Base-by-base conservation (phyloP, 2,329 filamentous ascomycete genomes). In the Colletotrichum eleusines region DNA sequence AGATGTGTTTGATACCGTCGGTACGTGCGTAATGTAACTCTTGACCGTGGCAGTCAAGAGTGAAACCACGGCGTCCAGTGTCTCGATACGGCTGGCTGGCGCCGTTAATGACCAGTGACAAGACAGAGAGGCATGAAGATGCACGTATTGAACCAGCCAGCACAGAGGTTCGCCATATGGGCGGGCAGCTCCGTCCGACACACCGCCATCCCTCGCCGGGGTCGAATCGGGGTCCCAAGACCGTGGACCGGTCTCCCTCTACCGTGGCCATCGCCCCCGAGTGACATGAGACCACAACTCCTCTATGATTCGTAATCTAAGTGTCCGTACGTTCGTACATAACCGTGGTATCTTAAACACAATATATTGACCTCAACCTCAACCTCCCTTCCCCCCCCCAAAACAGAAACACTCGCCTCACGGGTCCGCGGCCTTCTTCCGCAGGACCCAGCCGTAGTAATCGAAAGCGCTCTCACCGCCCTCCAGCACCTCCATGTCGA, bases 361-460 rank as follows among this genome's bases (percentile, higher is more conserved):
- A 8, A 50, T 14, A 23, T 11, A 6, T 20, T 51, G 7, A 16
- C 14, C 12, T 28, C 3, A 6, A 26, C 14, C 18, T 20, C n/a
- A 16, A 20, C 16, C 23, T 4, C 16, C 18, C 16, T 7, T 11
- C 1, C 7, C 18, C 9, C 28, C 1, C n/a, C n/a, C n/a, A n/a
- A n/a, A n/a, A n/a, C 8, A 0, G 12, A 0, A 2, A 23, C 3
- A 8, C 31, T 8, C 38, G 11, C 28, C 6, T 58, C 33, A 66
- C 28, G 48, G 12, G n/a, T 50, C 31, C 2, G 42, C 40, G 5
- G 14, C 7, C 26, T 35, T 55, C 26, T 83, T 84, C 62, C 74
- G 78, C 66, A 85, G 76, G 8, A 82, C 71, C 62, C 81, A 87
- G 1, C 82, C 84, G 75, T 81, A 84, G 74, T 88, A 87, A n/a